These are phyloP conservation scores for Saccharum hybrid DNA, from an alignment of 202 grass and related monocot genomes.

Conservation along the genomic window DNA sequence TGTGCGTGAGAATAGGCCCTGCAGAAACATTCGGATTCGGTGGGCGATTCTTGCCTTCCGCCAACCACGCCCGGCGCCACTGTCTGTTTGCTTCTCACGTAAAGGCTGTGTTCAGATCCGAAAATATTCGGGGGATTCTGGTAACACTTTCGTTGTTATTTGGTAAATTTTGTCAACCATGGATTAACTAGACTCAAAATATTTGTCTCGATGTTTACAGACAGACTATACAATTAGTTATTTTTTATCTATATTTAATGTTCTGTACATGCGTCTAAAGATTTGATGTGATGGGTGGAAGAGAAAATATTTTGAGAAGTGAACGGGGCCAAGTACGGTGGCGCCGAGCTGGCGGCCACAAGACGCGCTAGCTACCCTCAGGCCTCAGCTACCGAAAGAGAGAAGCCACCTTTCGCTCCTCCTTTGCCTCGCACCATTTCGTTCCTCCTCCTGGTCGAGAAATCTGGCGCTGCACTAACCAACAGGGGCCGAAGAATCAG, in stretches of 20 bases:
- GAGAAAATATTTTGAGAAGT: no score
- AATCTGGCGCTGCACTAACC: not conserved
- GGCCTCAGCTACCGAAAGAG: slow-evolving; percentile 50
- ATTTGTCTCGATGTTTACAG: no score
- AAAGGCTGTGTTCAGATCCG: no score
- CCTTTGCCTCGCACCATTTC: not conserved
- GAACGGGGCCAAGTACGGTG: slow-evolving; percentile 49
- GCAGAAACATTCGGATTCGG: not conserved
- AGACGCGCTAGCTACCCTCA: slow-evolving; percentile 43
- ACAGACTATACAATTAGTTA: no score
- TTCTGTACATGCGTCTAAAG: no score
- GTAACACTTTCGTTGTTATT: no score
- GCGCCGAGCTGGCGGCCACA: slow-evolving; percentile 7
- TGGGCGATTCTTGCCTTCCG: not conserved
- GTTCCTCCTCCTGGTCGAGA: not conserved
- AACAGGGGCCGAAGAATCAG: not conserved
- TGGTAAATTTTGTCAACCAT: no score
- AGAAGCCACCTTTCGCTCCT: slow-evolving; percentile 34
- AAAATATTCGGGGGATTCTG: no score
- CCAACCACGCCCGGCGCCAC: slow-evolving; percentile 36
- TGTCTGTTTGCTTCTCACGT: slow-evolving; percentile 51
- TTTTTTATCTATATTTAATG: no score
- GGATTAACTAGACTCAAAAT: no score
- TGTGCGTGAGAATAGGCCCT: no score
- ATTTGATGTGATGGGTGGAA: no score